Conservation (phyloP, 352 stramenopile species). For the Lagenidium sp. region DNA sequence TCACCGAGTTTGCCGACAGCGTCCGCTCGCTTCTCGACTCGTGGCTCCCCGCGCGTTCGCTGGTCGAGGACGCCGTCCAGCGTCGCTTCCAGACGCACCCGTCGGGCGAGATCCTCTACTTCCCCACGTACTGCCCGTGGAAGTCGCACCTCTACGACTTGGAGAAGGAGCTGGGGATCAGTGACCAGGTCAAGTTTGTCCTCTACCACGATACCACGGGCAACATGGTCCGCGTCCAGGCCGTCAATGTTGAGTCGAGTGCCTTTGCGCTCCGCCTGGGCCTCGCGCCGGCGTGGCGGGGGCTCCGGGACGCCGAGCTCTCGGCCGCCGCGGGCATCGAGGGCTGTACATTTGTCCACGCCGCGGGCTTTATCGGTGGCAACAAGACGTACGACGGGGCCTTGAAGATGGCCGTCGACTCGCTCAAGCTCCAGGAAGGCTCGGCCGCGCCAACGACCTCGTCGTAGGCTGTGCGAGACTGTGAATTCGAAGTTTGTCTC, state of each 20-base stretch:
- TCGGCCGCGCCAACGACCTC: not conserved
- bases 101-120: constrained; percentile 90
- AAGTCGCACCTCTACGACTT: constrained; percentile 96
- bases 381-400: constrained; percentile 95
- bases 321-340: constrained; percentile 82
- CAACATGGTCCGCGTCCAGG: constrained; percentile 94
- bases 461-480: not conserved
- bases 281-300: constrained; percentile 90
- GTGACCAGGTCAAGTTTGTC: constrained; percentile 94
- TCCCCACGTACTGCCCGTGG: constrained; percentile 93
- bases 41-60: constrained; percentile 91
- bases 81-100: constrained; percentile 84
- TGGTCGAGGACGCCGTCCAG: constrained; percentile 90
- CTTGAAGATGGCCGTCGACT: constrained; percentile 90
- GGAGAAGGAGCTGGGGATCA: constrained; percentile 86
- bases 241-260: constrained; percentile 89
- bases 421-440: constrained; percentile 23
- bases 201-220: constrained; percentile 93
- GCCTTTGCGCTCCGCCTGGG: constrained; percentile 92
- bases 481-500: no score
- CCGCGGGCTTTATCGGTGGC: constrained; percentile 97
- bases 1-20: constrained; percentile 91
- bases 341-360: constrained; percentile 96
- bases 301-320: constrained; percentile 92
- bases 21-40: constrained; percentile 88